Base-by-base conservation (phyloP, 257 asterid species). In the Gentiana macrophylla region DNA sequence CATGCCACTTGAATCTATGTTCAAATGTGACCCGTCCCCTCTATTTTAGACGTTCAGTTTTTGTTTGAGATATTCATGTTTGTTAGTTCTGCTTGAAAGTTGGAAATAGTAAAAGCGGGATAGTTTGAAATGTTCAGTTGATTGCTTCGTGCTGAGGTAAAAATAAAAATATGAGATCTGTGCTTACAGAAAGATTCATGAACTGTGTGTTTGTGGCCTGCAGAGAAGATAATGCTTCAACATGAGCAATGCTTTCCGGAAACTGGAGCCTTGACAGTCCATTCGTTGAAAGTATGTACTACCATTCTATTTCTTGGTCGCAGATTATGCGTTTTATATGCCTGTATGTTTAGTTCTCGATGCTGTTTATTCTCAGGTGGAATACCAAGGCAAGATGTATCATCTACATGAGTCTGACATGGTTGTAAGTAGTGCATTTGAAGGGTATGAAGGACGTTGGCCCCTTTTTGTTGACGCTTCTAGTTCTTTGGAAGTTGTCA, bases 211-310 rank as follows among this genome's bases (percentile, higher is more conserved):
- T 13, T 60, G 53, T 52, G 72, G 50, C 35, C 15, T 54, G 68
- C 84, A 89, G 97, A 67, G 72, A 81, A 73, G 74, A 46, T 84
- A 32, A 57, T 51, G 49, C 3, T 54, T 32, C 87, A 80, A 57
- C 95, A 89, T 68, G 46, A 60, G 48, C 66, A 53, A 52, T 66
- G 74, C 63, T 81, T 79, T 68, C 90, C 94, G 2, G 37, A 68
- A 11, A 37, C 67, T 32, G 81, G 86, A 53, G 83, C 71, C 68
- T 56, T 86, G 67, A 47, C 46, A 51, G 66, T 86, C 56, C 71
- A 53, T 10, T 64, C 81, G 34, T 47, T 86, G 65, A 78, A 83
- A 95, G 97, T 89, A 36, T 69, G n/a, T 57, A 9, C 37, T 11
- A 10, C 46, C 8, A 8, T 34, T 37, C 55, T 4, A 49, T 15